phyloP scores from a whole-genome alignment of 2,329 filamentous ascomycete genomes.

The Neofusicoccum cordaticola region DNA sequence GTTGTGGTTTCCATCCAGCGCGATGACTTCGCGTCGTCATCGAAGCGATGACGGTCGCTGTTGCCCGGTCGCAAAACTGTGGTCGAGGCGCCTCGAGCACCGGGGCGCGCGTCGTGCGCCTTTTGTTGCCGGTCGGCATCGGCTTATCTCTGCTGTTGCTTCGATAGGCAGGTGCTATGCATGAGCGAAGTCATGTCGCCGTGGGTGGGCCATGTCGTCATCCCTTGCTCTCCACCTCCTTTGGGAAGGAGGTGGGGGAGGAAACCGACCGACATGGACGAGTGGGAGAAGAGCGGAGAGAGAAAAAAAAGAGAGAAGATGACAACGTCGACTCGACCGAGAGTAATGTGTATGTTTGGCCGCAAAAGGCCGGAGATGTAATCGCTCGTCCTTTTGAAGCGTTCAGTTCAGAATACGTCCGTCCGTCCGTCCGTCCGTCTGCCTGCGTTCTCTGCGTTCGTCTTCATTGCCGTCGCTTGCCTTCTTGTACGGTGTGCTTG shows the following conservation, averaged over 20 bases:
- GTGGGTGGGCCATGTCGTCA: neutral
- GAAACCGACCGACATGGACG: too few species aligned
- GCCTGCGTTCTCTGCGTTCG: neutral
- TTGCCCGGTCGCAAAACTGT: neutral
- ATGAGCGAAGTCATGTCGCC: neutral
- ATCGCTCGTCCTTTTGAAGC: neutral
- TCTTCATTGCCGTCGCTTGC: neutral
- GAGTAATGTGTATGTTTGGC: constrained; percentile 7
- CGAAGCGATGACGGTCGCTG: neutral
- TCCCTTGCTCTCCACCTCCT: neutral
- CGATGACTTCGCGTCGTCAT: neutral
- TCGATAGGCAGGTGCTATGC: neutral
- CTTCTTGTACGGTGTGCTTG: neutral
- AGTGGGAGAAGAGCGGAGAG: neutral
- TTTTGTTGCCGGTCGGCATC: neutral
- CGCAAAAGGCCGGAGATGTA: neutral
- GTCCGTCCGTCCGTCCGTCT: neutral
- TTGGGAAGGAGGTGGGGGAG: neutral
- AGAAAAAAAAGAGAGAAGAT: neutral
- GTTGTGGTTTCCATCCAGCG: neutral
- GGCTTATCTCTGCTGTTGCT: neutral
- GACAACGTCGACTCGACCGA: neutral
- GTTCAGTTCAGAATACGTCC: neutral
- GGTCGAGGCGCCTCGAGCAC: neutral
- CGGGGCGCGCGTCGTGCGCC: neutral